Percentiles rank a stretch among this genome's conserved stretches.
Evolutionary conservation across 176 grass and related monocot genomes (phyloP).

Genomic region (Alopecurus myosuroides): DNA sequence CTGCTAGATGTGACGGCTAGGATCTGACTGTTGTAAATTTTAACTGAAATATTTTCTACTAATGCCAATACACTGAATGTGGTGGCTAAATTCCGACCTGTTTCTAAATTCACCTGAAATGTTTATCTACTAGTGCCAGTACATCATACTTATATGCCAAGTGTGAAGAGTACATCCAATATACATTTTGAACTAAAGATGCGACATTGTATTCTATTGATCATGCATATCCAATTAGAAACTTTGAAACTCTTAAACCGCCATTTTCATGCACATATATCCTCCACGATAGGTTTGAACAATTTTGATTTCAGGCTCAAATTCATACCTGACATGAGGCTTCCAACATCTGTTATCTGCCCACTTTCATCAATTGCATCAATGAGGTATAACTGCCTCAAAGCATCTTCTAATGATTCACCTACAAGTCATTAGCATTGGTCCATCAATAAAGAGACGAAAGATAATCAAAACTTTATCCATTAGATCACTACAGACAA

Average conservation of each 20-base stretch:
- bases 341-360: conserved; percentile 71
- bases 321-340: conserved; percentile 71
- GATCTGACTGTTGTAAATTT: neutral
- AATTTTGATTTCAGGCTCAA: neutral
- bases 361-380: conserved; percentile 98
- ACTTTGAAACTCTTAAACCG: neutral
- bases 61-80: neutral
- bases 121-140: neutral
- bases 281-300: neutral
- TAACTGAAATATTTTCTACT: neutral
- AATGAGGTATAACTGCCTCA: conserved; percentile 92
- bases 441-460: neutral
- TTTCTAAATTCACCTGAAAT: neutral
- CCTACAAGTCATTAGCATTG: conserved; percentile 43
- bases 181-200: neutral
- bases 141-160: neutral
- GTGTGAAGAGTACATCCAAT: neutral
- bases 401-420: conserved; percentile 97
- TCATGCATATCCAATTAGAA: neutral
- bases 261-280: neutral
- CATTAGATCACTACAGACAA: neutral
- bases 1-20: neutral
- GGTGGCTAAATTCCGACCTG: neutral
- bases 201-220: neutral
- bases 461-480: neutral